A percentile compares a stretch with the other conserved stretches of the same genome.
Evolutionary conservation across 306 rosid species (phyloP).

Genomic region (Parietaria judaica): DNA sequence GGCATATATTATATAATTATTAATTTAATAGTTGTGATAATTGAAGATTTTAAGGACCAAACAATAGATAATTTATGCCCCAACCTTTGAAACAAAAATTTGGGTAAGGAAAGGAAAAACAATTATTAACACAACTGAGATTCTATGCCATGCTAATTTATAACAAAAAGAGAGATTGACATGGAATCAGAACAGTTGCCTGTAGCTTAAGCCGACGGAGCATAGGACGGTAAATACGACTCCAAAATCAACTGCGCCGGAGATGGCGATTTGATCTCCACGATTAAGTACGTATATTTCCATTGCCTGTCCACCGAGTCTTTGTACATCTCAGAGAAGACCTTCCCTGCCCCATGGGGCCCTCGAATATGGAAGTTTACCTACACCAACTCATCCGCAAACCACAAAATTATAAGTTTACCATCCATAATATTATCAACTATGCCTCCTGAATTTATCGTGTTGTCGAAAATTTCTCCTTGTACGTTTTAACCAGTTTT

Average conservation of each 20-base stretch:
- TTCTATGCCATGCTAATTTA: conserved; percentile 19
- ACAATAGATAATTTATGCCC: conserved; percentile 8
- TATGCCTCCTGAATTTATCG: no score
- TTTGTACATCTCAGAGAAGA: conserved; percentile 80
- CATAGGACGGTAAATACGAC: conserved; percentile 69
- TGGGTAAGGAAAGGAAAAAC: conserved; percentile 5
- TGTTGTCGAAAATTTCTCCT: no score
- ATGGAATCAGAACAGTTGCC: conserved; percentile 16
- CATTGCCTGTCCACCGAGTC: conserved; percentile 57
- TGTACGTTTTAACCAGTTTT: no score
- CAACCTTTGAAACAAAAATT: conserved; percentile 6
- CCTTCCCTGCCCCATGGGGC: conserved; percentile 86
- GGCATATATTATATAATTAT: no score
- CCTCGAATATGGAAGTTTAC: conserved; percentile 88
- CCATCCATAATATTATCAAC: background rate
- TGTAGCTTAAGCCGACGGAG: conserved; percentile 32
- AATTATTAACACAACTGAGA: conserved; percentile 19
- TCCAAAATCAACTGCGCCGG: conserved; percentile 75
- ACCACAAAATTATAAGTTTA: conserved; percentile 7
- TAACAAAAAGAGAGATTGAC: conserved; percentile 32
- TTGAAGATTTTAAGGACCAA: background rate
- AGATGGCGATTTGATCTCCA: conserved; percentile 73
- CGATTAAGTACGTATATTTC: conserved; percentile 79
- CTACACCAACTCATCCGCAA: conserved; percentile 31
- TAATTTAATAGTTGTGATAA: no score